A percentile compares a stretch with the other conserved stretches of the same genome.
These are phyloP conservation scores for Tetrahymena malaccensis DNA, from an alignment of 73 alveolate species.

Conservation along the genomic window DNA sequence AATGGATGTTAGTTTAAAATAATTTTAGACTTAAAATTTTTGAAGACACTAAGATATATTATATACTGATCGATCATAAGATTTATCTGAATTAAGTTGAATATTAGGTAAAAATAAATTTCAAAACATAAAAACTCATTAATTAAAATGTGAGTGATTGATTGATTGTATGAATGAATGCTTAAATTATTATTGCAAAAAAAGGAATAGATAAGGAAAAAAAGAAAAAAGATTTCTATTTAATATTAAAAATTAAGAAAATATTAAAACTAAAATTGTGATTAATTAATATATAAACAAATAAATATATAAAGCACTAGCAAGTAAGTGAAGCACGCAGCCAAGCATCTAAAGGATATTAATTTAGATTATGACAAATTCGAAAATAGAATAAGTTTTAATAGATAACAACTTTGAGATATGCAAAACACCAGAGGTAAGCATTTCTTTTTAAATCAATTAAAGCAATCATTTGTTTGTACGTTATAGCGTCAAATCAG, in stretches of 20 bases:
- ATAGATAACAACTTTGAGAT: not conserved
- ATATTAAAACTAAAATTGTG: not conserved
- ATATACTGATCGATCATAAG: too few species aligned
- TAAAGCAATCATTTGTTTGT: not conserved
- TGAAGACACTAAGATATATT: not conserved
- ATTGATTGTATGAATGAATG: too few species aligned
- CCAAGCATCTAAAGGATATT: not conserved
- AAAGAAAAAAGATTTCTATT: not conserved
- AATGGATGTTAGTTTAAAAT: too few species aligned
- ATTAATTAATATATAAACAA: not conserved
- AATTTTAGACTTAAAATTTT: not conserved
- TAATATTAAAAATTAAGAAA: not conserved
- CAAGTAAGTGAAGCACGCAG: not conserved
- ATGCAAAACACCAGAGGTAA: not conserved
- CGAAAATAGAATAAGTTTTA: not conserved
- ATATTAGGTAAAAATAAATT: not conserved
- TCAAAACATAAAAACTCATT: not conserved
- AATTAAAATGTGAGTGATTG: not conserved
- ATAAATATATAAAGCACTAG: not conserved
- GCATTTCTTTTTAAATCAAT: not conserved
- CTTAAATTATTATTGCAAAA: not conserved
- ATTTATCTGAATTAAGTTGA: not conserved
- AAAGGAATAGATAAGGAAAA: not conserved
- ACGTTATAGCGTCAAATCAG: not conserved
- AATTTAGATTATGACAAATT: not conserved